phyloP scores from a whole-genome alignment of 495 filamentous ascomycete species.

The Aspergillus asperescens region DNA sequence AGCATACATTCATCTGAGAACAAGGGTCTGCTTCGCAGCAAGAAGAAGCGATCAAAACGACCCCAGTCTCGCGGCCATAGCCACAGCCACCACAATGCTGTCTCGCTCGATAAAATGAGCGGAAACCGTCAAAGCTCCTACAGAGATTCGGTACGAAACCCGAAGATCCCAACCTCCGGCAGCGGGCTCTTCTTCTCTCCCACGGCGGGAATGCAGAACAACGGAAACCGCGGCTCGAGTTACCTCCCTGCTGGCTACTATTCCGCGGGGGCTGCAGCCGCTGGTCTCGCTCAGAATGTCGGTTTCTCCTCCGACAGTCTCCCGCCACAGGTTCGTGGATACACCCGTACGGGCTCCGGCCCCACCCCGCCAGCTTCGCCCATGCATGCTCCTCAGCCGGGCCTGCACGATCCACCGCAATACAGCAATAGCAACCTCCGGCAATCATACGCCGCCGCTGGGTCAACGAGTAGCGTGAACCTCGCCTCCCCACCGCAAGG shows the following conservation, averaged over 20 bases:
- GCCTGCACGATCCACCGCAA: constrained; percentile 25
- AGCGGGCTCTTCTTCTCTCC: constrained; percentile 88
- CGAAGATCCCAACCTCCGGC: constrained; percentile 45
- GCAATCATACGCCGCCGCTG: constrained; percentile 33
- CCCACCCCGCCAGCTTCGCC: constrained; percentile 68
- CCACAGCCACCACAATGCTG: constrained; percentile 41
- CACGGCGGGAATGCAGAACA: constrained; percentile 56
- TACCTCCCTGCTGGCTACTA: constrained; percentile 95
- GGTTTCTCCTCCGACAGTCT: constrained; percentile 12
- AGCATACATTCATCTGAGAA: constrained; percentile 64
- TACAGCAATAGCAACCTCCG: constrained; percentile 25
- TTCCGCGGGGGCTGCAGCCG: constrained; percentile 56
- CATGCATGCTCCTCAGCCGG: constrained; percentile 35
- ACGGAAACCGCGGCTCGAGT: constrained; percentile 53
- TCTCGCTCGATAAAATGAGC: constrained; percentile 52
- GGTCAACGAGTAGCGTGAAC: constrained; percentile 67
- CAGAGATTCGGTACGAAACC: constrained; percentile 38
- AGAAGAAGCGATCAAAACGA: constrained; percentile 40
- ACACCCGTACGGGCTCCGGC: constrained; percentile 41
- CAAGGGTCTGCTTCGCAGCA: constrained; percentile 55
- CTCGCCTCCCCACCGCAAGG: constrained; percentile 60
- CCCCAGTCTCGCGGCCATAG: constrained; percentile 8
- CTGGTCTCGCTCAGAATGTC: constrained; percentile 32
- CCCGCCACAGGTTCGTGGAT: constrained; percentile 26
- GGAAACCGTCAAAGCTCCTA: constrained; percentile 34